phyloP scores from a whole-genome alignment of 2,329 filamentous ascomycete species.

The Phoma sp. region DNA sequence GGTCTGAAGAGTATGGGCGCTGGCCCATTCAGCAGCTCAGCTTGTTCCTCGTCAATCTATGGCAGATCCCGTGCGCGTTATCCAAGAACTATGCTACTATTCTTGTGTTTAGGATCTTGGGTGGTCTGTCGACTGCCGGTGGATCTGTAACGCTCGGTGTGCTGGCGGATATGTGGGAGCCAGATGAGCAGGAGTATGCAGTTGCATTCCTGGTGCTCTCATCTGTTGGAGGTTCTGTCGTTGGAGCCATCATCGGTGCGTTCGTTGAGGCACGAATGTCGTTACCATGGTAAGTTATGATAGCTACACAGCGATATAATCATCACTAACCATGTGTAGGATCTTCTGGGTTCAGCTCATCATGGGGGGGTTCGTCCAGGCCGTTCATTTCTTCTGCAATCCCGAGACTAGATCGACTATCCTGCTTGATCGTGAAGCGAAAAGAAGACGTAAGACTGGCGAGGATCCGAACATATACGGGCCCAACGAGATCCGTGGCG shows the following conservation, averaged over 20 bases:
- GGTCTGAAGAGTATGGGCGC: conserved; percentile 82
- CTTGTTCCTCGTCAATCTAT: conserved; percentile 77
- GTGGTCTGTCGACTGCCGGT: conserved; percentile 60
- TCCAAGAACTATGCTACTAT: conserved; percentile 69
- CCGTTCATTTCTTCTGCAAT: conserved; percentile 68
- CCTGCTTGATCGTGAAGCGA: conserved; percentile 78
- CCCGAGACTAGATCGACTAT: conserved; percentile 79
- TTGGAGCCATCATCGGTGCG: conserved; percentile 64
- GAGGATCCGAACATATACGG: conserved; percentile 69
- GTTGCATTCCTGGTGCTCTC: conserved; percentile 53
- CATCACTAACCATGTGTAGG: conserved; percentile 55
- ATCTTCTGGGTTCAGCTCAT: conserved; percentile 85
- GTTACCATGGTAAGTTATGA: conserved; percentile 61
- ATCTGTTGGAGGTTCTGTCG: conserved; percentile 62
- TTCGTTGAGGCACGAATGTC: conserved; percentile 57
- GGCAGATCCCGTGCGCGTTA: conserved; percentile 65
- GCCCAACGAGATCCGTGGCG: conserved; percentile 66
- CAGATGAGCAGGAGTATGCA: conserved; percentile 65
- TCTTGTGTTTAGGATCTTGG: conserved; percentile 62
- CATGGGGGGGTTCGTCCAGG: conserved; percentile 72
- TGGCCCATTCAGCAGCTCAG: conserved; percentile 76
- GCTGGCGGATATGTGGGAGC: conserved; percentile 66
- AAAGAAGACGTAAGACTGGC: conserved; percentile 71
- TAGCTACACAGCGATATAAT: neutral
- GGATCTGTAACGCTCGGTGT: conserved; percentile 70